Conservation (phyloP, 768 basidiomycete genomes). For the Myochromella boudieri region DNA sequence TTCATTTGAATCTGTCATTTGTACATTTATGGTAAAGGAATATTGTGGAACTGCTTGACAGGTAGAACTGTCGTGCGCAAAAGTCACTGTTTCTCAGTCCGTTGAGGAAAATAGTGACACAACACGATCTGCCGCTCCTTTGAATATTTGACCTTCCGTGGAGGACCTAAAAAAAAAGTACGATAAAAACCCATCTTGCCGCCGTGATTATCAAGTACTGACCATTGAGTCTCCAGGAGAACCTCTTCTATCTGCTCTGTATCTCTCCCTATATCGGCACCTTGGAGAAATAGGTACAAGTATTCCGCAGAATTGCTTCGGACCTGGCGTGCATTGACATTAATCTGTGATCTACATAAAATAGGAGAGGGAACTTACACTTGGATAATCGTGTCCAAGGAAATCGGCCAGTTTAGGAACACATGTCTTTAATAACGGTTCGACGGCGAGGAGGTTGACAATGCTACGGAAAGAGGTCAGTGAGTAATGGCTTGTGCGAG, state of each 20-base stretch:
- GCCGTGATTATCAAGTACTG: too few species aligned
- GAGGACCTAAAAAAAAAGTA: constrained; percentile 44
- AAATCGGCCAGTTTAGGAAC: constrained; percentile 54
- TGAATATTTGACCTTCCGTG: constrained; percentile 33
- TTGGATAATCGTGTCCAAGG: constrained; percentile 78
- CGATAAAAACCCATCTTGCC: too few species aligned
- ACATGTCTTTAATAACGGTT: constrained; percentile 42
- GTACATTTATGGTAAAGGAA: too few species aligned
- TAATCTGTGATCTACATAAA: neutral
- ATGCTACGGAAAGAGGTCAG: constrained; percentile 50
- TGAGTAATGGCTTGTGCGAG: neutral
- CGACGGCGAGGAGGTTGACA: constrained; percentile 59
- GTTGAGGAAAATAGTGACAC: constrained; percentile 31
- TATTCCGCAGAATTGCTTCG: constrained; percentile 82
- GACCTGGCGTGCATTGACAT: constrained; percentile 49
- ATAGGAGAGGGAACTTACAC: constrained; percentile 42
- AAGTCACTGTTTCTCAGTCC: neutral
- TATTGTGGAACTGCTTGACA: too few species aligned
- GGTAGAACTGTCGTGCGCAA: too few species aligned
- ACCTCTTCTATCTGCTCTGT: constrained; percentile 67
- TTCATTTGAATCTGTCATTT: too few species aligned
- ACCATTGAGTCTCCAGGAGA: constrained; percentile 85
- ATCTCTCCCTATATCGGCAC: constrained; percentile 62
- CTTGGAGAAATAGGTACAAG: constrained; percentile 76
- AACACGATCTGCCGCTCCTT: constrained; percentile 41